Conservation (phyloP, 169 alveolate species). For the Eimeria sp. region DNA sequence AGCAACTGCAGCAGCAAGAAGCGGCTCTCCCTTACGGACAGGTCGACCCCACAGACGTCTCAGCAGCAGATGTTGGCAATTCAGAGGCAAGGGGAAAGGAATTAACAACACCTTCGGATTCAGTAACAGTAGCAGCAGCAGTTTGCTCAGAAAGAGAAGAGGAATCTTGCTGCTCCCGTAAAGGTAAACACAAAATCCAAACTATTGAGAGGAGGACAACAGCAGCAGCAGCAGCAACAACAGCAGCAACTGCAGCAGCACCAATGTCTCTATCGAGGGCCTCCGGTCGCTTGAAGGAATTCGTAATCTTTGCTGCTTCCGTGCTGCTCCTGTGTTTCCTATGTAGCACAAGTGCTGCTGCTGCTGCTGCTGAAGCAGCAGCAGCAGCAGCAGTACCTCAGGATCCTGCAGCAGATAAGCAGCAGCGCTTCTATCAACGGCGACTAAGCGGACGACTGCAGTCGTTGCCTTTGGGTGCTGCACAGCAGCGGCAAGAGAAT, state of each 20-base stretch:
- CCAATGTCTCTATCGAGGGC: neutral
- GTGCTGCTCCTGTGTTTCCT: conserved; percentile 23
- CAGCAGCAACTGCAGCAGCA: conserved; percentile 33
- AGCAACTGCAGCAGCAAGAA: no score
- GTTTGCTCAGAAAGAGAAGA: neutral
- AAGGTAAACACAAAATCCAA: neutral
- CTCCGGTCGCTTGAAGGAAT: neutral
- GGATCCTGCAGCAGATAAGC: neutral
- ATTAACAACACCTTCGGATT: neutral
- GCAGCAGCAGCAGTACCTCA: conserved; percentile 1
- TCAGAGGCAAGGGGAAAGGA: neutral
- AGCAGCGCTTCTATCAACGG: neutral
- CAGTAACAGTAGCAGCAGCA: conserved; percentile 32
- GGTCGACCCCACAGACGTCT: neutral
- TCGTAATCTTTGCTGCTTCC: conserved; percentile 17
- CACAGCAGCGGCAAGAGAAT: conserved; percentile 6
- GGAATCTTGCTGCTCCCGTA: neutral
- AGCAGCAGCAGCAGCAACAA: conserved; percentile 27
- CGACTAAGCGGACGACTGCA: neutral
- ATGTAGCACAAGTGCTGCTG: conserved; percentile 1
- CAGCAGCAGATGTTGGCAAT: neutral
- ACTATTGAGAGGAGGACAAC: neutral
- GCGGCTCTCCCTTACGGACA: neutral
- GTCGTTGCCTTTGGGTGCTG: neutral
- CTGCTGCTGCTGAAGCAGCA: conserved; percentile 1